Evolutionary conservation across 768 basidiomycete species (phyloP).

Genomic region (Hypholoma fasciculare): DNA sequence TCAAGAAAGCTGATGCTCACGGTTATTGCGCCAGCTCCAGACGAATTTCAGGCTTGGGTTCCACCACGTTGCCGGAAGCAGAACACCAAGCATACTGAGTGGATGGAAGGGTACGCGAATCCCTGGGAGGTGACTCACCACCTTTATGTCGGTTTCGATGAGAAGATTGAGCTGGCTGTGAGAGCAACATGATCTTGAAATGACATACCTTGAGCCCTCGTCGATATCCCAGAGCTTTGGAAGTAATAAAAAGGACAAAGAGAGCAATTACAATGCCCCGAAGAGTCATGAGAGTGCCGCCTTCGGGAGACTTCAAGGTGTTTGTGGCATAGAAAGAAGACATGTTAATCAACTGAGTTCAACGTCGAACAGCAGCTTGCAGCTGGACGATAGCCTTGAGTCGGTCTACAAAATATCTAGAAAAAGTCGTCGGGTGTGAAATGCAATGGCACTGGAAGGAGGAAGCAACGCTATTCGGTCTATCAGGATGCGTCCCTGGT

Average conservation of each 20-base stretch:
- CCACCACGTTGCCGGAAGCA: constrained; percentile 44
- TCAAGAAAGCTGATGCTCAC: constrained; percentile 21
- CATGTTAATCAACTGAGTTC: too few species aligned
- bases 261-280: constrained; percentile 2
- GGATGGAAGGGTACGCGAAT: constrained; percentile 42
- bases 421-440: too few species aligned
- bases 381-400: too few species aligned
- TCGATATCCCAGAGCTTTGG: constrained; percentile 29
- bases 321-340: too few species aligned
- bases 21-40: constrained; percentile 35
- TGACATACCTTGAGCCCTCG: constrained; percentile 29
- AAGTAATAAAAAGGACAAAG: constrained; percentile 26
- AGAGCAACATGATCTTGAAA: background rate
- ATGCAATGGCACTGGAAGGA: too few species aligned
- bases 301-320: too few species aligned
- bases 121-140: constrained; percentile 36
- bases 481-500: too few species aligned
- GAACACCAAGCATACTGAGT: constrained; percentile 32
- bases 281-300: too few species aligned
- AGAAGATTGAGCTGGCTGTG: background rate
- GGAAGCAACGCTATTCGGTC: too few species aligned
- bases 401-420: too few species aligned
- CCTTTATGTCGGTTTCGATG: constrained; percentile 18
- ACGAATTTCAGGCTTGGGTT: constrained; percentile 35
- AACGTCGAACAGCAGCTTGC: too few species aligned